Evolutionary conservation across 169 alveolate genomes (phyloP), one percentile per base, ranked within the genome.

Genomic region (Cryptosporidium parvum): DNA sequence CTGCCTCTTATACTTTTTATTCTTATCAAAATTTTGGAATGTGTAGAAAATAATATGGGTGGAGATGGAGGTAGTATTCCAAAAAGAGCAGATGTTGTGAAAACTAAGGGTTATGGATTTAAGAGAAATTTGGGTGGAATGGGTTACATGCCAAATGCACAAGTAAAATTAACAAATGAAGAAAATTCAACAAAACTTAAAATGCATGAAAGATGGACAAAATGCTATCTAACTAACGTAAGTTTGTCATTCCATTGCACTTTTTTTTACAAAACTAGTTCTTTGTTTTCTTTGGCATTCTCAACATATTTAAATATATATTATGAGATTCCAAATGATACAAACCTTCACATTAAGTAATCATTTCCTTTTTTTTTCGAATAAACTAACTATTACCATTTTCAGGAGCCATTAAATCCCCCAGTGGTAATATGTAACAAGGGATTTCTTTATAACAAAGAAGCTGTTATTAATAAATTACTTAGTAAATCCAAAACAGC

Each of bases 51-150:
- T 42, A 42, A 9, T 23, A 95, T 95, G 97, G 97, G 97, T 42
- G 97, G 97, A 62, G 97, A 95, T 69, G 97, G 97, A 29, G 97
- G 97, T 53, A 92, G 96, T 48, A 93, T 95, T 51, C 96, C 97
- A 16, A 89, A 93, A 35, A 92, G 97, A 72, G 93, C 91, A 33
- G 97, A 95, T 84, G 44, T 95, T 85, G 97, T 95, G 31, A 85
- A 94, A 53, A 95, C 97, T 23, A 85, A 92, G 56, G 97, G 97
- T 9, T 95, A 86, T 70, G 86, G 75, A 69, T 95, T 94, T 72
- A 84, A 85, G 58, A 65, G 97, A 62, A 95, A 95, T 70, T 85
- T 95, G 44, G 97, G 97, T 26, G 97, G 97, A n/a, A 95, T 95
- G 97, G 97, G 97, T 12, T 95, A 95, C 71, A 75, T 92, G 48